Base-by-base conservation (phyloP, 2,329 filamentous ascomycete genomes). In the Cercospora sp. region DNA sequence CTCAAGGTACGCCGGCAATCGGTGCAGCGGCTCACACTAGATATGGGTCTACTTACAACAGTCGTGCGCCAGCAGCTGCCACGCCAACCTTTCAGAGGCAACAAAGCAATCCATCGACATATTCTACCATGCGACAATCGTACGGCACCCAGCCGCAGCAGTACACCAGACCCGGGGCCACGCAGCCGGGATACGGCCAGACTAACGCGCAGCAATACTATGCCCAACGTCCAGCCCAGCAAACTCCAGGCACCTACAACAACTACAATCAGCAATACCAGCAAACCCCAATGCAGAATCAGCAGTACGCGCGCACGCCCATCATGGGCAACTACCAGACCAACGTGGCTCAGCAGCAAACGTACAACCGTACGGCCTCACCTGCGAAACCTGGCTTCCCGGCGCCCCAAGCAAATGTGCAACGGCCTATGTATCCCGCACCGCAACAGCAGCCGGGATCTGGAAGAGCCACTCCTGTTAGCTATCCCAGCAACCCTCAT, bases 11-110 rank as follows among this genome's bases (percentile, higher is more conserved):
- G 16, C 76, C 77, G 3, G 77, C 77, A 3, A 78, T 78, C 55
- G 77, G 77, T 2, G 73, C 75, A 61, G 75, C 76, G 20, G 77
- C 77, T 10, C 77, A 78, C 61, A 78, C 77, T 13, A 68, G 77
- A 10, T 78, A 78, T 59, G 77, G 76, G n/a, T 72, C 75, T 64
- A 72, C 74, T 48, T 75, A 72, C 39, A 69, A 64, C 55, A 30
- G 69, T 5, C 68, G 73, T 28, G 75, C 75, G 12, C 75, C 77
- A 23, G 66, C 66, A n/a, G 67, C 73, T 4, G 57, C 69, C 31
- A 67, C 65, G n/a, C 73, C 76, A 36, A 64, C 70, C 18, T 77
- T 72, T 58, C 69, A 74, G 45, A 75, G 76, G 13, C 73, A 74
- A n/a, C 66, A 70, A 18, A 76, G 73, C 69, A 72, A 69, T 20